Evolutionary conservation across 2,329 filamentous ascomycete genomes (phyloP), one percentile per base, ranked within the genome.

Genomic region (Exophiala bonariae): DNA sequence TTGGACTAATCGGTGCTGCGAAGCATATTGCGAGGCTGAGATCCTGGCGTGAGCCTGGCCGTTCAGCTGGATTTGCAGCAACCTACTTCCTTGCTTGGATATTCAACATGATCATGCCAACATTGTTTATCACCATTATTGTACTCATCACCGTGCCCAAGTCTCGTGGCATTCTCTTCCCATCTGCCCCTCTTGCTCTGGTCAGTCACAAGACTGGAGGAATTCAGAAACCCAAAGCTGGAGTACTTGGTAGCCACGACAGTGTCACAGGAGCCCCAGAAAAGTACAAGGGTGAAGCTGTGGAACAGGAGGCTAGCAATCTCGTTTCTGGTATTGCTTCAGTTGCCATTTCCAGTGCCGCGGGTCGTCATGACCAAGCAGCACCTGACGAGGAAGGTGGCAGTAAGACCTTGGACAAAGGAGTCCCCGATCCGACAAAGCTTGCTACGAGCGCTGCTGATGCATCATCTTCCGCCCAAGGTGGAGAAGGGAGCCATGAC

Each of bases 201-300:
- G 86, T 93, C 34, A 77, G 85, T 54, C 72, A 75, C 26, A 81
- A 77, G 49, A 85, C 85, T 0, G 88, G 89, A 5, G 86, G 86
- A 5, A 74, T 92, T 1, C 83, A 93, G 64, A 91, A 86, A 59
- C 88, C 88, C 1, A 81, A 82, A 41, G 79, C 88, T 2, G 88
- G 88, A 1, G 81, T 89, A 0, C 69, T 93, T 0, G 89, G 86
- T 1, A 89, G 85, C 16, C 79, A 84, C 20, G 86, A 89, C 50
- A 89, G 85, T 47, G 78, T 86, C 1, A 95, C 89, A 0, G 89
- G 89, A 1, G 89, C 89, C 0, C 85, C 88, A 0, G 87, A 95
- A 63, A 88, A 89, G 56, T 81, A 89, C 67, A 85, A 89, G 62
- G 89, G 89, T 19, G 88, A 93, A 63, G 87, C 87, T 0, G 86